Evolutionary conservation across 2,329 filamentous ascomycete species (phyloP), one percentile per base, ranked within the genome.

Genomic region (Trichocomaceae sp.): DNA sequence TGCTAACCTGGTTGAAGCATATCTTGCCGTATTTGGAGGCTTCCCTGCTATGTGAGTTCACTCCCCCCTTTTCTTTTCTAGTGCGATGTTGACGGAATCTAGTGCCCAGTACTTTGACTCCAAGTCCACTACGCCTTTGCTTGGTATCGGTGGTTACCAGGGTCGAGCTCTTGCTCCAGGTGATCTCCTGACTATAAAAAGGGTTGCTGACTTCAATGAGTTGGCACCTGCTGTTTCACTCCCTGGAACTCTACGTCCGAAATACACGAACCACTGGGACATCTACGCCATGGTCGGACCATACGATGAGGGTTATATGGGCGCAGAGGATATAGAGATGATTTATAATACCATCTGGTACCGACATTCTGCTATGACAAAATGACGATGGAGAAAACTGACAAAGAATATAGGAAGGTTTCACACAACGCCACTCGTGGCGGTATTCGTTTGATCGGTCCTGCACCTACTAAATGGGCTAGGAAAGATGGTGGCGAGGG

Each of bases 391-490:
- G 7, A 29, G 23, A 9, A 26, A 46, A 9, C 20, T 23, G 44
- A 23, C 23, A 5, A 17, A 15, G 15, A 31, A n/a, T 47, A 31
- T 17, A 47, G 45, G 79, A 80, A 80, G 48, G 73, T 85, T 1
- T 81, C 78, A 0, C 82, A 85, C 60, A 85, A 85, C 56, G 77
- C 80, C 0, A 80, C 79, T 12, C 72, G 83, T 55, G 81, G 77
- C 41, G 83, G 82, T 0, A 80, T 86, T 23, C 76, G 83, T 6
- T 72, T 86, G 0, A 66, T 82, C 1, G 83, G 83, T 0, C 81
- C 82, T 0, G 75, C 77, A 0, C 80, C 81, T 0, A 75, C 78
- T 1, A 15, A 35, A 58, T 86, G 80, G 78, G 79, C 81, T 13
- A 72, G 83, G 6, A 65, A 75, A 31, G 77, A 82, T 59, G 83